Conservation (phyloP, 148 eudicot species). For the Heliosperma pusillum region DNA sequence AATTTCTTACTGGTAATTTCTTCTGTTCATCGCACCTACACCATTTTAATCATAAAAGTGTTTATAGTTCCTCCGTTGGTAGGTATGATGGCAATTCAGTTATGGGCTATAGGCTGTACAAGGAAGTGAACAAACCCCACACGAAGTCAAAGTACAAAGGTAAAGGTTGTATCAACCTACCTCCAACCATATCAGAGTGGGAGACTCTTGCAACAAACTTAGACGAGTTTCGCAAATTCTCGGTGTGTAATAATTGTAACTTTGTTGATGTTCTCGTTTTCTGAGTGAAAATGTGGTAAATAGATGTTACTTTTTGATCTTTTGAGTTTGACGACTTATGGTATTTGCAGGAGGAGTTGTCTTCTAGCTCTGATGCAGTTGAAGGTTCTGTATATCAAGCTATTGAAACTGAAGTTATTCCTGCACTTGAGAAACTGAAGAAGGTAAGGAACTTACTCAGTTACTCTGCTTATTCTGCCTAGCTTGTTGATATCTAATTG, state of each 20-base stretch:
- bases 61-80: constrained; percentile 18
- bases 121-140: constrained; percentile 47
- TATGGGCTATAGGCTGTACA: constrained; percentile 76
- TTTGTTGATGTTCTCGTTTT: constrained; percentile 4
- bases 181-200: constrained; percentile 44
- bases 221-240: constrained; percentile 66
- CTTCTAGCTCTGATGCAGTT: constrained; percentile 46
- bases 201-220: constrained; percentile 89
- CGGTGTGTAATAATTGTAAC: constrained; percentile 41
- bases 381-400: constrained; percentile 56
- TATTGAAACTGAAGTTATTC: constrained; percentile 67
- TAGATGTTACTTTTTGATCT: constrained; percentile 2
- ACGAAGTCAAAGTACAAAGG: constrained; percentile 37
- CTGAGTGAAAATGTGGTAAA: constrained; percentile 6
- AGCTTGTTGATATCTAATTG: constrained; percentile 8
- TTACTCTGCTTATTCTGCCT: not conserved
- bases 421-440: constrained; percentile 59
- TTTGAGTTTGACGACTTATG: constrained; percentile 19
- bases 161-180: constrained; percentile 23
- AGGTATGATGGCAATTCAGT: constrained; percentile 80
- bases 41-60: not conserved
- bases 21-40: not conserved
- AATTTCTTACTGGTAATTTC: constrained; percentile 57
- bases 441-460: constrained; percentile 40
- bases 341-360: constrained; percentile 54